A percentile compares a stretch with the other conserved stretches of the same genome.
phyloP scores from a whole-genome alignment of 805 yeast genomes.

The Sugiyamaella americana region DNA sequence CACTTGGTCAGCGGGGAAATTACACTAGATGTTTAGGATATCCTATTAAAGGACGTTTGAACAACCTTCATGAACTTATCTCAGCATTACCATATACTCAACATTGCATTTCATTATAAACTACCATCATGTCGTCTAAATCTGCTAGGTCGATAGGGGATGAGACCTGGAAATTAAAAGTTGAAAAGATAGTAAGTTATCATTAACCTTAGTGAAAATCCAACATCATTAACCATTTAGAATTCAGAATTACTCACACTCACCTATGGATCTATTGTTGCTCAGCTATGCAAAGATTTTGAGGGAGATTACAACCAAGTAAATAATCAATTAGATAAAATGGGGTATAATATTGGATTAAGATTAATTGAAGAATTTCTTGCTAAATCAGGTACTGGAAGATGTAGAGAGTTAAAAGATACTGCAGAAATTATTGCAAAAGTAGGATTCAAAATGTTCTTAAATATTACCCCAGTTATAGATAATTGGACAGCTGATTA shows the following conservation, averaged over 20 bases:
- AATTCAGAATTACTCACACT: slow-evolving; percentile 91
- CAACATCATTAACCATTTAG: slow-evolving; percentile 30
- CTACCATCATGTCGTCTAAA: slow-evolving; percentile 19
- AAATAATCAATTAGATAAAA: slow-evolving; percentile 74
- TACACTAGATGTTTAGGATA: no score
- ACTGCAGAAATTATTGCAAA: slow-evolving; percentile 83
- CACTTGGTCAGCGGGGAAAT: no score
- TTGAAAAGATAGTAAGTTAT: slow-evolving; percentile 69
- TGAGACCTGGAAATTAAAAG: slow-evolving; percentile 84
- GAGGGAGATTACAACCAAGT: slow-evolving; percentile 70
- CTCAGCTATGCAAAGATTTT: slow-evolving; percentile 82
- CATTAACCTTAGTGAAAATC: neutral
- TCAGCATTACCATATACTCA: no score
- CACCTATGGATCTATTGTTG: slow-evolving; percentile 90
- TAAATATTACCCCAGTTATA: slow-evolving; percentile 72
- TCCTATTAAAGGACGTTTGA: no score
- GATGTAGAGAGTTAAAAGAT: slow-evolving; percentile 74
- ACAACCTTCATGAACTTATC: no score
- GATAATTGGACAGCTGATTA: slow-evolving; percentile 73
- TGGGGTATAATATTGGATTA: slow-evolving; percentile 95
- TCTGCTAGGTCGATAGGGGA: slow-evolving; percentile 53
- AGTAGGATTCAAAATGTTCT: slow-evolving; percentile 83
- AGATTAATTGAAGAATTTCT: slow-evolving; percentile 88
- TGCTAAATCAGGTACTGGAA: slow-evolving; percentile 76
- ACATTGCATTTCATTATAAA: neutral